These are phyloP conservation scores for Ophiostoma sp. DNA, from an alignment of 2,329 filamentous ascomycete species.

Conservation along the genomic window DNA sequence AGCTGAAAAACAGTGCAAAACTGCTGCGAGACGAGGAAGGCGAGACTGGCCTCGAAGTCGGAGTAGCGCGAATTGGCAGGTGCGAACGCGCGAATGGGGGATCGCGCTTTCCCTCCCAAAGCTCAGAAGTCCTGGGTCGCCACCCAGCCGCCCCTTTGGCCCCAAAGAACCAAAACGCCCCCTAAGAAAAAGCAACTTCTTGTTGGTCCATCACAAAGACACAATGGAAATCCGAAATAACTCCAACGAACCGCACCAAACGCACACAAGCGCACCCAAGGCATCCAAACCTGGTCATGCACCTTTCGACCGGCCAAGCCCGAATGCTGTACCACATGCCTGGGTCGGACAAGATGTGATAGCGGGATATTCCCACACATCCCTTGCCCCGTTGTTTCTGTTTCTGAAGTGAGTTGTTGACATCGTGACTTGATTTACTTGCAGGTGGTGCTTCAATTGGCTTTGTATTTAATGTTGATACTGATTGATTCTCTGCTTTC, in stretches of 20 bases:
- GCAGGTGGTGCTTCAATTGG: neutral
- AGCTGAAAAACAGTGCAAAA: neutral
- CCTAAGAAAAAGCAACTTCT: neutral
- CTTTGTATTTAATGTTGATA: neutral
- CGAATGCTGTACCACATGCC: neutral
- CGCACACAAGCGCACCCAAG: neutral
- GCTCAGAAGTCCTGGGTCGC: no score
- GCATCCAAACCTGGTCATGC: neutral
- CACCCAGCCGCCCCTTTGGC: neutral
- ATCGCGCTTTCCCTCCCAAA: neutral
- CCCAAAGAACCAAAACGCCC: neutral
- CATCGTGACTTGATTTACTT: neutral
- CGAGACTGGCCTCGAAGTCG: neutral
- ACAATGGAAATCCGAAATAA: neutral
- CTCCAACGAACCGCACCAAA: neutral
- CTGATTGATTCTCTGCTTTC: neutral
- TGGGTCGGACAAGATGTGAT: neutral
- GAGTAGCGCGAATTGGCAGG: slow-evolving; percentile 4
- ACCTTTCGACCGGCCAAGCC: neutral
- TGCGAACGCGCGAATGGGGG: neutral
- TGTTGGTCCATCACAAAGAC: neutral
- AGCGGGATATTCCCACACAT: slow-evolving; percentile 12
- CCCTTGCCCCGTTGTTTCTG: neutral
- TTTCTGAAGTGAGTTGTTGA: neutral
- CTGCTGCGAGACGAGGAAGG: neutral